These are phyloP conservation scores for Euptelea pleiosperma DNA, from an alignment of 164 flowering plant genomes.

Conservation along the genomic window DNA sequence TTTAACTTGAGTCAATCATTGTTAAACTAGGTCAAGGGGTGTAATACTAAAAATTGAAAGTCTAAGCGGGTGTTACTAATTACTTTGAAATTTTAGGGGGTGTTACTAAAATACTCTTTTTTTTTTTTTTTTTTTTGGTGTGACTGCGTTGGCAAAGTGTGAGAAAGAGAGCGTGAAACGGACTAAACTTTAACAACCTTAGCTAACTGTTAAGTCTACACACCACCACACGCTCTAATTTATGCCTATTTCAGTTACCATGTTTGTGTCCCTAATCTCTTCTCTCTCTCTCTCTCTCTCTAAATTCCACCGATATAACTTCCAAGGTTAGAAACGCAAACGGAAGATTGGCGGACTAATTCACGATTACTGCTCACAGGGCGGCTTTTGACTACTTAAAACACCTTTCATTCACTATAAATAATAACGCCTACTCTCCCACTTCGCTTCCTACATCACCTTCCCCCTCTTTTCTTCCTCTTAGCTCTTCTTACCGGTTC, in stretches of 20 bases:
- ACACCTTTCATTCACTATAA: slow-evolving; percentile 12
- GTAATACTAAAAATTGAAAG: no score
- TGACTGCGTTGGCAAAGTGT: slow-evolving; percentile 43
- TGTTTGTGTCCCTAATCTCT: not conserved
- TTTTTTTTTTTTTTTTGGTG: no score
- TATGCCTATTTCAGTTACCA: slow-evolving; percentile 30
- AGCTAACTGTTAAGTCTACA: no score
- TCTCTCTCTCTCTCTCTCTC: slow-evolving; percentile 12
- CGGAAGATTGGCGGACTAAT: slow-evolving; percentile 34
- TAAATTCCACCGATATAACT: slow-evolving; percentile 17
- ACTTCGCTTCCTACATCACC: slow-evolving; percentile 20
- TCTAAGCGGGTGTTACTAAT: no score
- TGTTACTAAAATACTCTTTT: no score
- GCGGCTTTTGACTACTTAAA: slow-evolving; percentile 33
- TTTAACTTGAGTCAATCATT: no score
- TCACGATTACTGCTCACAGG: slow-evolving; percentile 31
- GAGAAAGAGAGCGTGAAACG: slow-evolving; percentile 54
- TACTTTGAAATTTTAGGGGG: no score
- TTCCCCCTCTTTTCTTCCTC: slow-evolving; percentile 5
- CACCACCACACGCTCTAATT: slow-evolving; percentile 6
- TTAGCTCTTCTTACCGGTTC: not conserved
- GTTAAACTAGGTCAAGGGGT: no score
- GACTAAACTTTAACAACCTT: slow-evolving; percentile 21
- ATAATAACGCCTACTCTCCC: slow-evolving; percentile 22
- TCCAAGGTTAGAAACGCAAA: slow-evolving; percentile 30